phyloP scores from a whole-genome alignment of 345 rosid genomes.

The Sapria himalayana region DNA sequence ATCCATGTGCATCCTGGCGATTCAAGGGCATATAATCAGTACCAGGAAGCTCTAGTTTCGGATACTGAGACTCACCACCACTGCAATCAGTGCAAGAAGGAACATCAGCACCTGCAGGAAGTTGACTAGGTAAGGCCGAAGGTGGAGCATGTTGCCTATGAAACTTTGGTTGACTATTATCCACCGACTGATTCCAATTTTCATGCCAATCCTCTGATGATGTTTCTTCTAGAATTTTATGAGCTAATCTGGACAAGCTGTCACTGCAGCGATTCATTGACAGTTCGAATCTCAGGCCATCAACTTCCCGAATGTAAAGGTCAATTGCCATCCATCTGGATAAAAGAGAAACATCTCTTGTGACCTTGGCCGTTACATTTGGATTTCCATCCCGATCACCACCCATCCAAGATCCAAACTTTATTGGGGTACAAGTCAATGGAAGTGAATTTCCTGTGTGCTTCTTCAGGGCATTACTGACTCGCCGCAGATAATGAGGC shows the following conservation, averaged over 20 bases:
- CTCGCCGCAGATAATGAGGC: slow-evolving; percentile 82
- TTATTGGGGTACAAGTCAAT: slow-evolving; percentile 74
- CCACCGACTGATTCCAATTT: slow-evolving; percentile 21
- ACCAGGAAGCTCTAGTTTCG: slow-evolving; percentile 48
- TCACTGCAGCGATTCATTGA: slow-evolving; percentile 65
- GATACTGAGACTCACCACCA: slow-evolving; percentile 43
- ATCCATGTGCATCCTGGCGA: slow-evolving; percentile 29
- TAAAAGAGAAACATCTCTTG: slow-evolving; percentile 76
- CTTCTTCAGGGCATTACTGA: slow-evolving; percentile 80
- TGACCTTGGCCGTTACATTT: slow-evolving; percentile 81
- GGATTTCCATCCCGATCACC: slow-evolving; percentile 99
- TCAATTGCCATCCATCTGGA: slow-evolving; percentile 98
- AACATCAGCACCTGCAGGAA: slow-evolving; percentile 72
- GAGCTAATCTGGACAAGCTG: slow-evolving; percentile 41
- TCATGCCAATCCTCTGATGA: slow-evolving; percentile 31
- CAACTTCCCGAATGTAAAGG: slow-evolving; percentile 72
- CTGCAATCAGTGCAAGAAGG: slow-evolving; percentile 80
- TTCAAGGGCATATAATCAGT: slow-evolving; percentile 42
- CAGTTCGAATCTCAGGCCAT: slow-evolving; percentile 80
- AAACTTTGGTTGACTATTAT: slow-evolving; percentile 33
- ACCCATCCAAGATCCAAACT: slow-evolving; percentile 96
- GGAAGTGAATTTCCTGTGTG: slow-evolving; percentile 78
- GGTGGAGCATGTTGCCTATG: slow-evolving; percentile 24
- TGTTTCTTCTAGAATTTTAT: slow-evolving; percentile 65
- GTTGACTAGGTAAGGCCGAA: slow-evolving; percentile 54